Evolutionary conservation across 257 asterid species (phyloP), one percentile per base, ranked within the genome.

Genomic region (Scutellaria barbata): DNA sequence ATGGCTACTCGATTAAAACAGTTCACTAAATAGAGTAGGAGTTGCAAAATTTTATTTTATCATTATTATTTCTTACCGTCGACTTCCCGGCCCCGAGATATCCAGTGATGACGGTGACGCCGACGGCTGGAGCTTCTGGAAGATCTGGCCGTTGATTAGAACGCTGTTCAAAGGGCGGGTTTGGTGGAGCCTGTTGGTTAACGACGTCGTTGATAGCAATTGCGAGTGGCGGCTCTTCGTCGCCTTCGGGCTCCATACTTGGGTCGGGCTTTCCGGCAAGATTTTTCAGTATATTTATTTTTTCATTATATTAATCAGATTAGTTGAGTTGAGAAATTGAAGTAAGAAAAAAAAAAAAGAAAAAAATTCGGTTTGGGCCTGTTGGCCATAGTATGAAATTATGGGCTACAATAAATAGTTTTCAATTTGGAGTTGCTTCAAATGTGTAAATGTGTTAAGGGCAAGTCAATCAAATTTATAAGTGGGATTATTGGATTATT

Each of bases 11-110:
- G 65, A 7, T 42, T n/a, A 16, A 33, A 72, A 11, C 39, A 81
- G 54, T 45, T 7, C 48, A 14, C n/a, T 9, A 45, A 14, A 52
- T 14, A 46, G 46, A 70, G 54, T 17, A 39, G 12, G 18, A 57
- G 30, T 30, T 61, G 11, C 1, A 10, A 54, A 9, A 30, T 46
- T 4, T 0, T 4, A 5, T 46, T 2, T 0, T 4, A 8, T 52
- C 40, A 6, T 59, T 4, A 2, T 5, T 1, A n/a, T 3, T 13
- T 72, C 81, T 77, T 88, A 94, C 97, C 0, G 99, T 91, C n/a
- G 99, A 94, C 83, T 94, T 94, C 14, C 99, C 99, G 69, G 99
- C 90, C 63, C 99, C 96, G 58, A 94, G 95, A 77, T 94, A 94
- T 45, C 98, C 99, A 8, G 98, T 94, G 87, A 94, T 94, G 74